Base-by-base conservation (phyloP, 345 rosid genomes). In the Camelina laxa region DNA sequence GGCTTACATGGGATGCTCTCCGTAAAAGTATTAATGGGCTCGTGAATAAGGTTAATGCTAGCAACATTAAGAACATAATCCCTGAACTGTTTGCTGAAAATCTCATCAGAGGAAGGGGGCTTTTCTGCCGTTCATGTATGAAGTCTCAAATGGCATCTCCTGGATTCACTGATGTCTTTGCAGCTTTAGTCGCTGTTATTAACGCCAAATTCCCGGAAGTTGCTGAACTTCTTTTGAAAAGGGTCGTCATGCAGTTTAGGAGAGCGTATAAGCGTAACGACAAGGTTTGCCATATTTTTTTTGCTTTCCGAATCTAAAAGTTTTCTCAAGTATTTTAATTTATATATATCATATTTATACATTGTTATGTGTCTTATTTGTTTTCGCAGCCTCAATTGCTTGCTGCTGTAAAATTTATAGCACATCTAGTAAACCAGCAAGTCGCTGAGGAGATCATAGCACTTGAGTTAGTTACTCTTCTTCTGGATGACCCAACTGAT, bases 131-230 rank as follows among this genome's bases (percentile, higher is more conserved):
- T 20, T 91, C 96, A 0, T 95, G 97, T 80, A 84, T 92, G 93
- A 94, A 95, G 75, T 94, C 99, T 20, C 99, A 94, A 69, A 90
- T 94, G 95, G 97, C 99, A 16, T 94, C 97, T 62, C 92, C 99
- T 1, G 87, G 88, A 19, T 92, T 90, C 75, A 95, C 99, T 0
- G 90, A 91, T 79, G 93, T 95, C 27, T 92, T 95, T 85, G 82
- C 97, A 10, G 97, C 99, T 50, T 55, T 90, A 55, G 96, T 84
- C 14, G 89, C 99, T 60, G 90, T 95, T 71, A 87, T 90, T 5
- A 95, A 95, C 64, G 83, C 96, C 47, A 95, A 90, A 69, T 90
- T 94, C 76, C 96, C 96, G 16, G 91, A 90, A 74, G 97, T 94
- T 62, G 97, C 97, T 62, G 92, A 87, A 38, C 89, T 91, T 61